phyloP scores from a whole-genome alignment of 164 flowering plant genomes.

The Tetrastigma voinierianum region DNA sequence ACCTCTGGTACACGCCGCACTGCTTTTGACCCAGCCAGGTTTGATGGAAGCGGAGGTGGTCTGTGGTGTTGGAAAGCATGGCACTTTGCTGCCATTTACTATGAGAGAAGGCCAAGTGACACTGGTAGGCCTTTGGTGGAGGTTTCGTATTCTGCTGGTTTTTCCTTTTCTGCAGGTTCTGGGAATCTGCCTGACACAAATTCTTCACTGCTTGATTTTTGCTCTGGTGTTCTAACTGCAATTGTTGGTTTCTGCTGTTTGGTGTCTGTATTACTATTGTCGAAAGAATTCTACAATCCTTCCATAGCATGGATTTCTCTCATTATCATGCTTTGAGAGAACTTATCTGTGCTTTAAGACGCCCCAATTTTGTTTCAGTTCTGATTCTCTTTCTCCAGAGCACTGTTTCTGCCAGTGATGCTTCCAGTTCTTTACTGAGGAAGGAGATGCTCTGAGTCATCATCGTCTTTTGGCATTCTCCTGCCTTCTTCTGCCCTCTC shows the following conservation, averaged over 20 bases:
- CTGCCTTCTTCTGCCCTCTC: slow-evolving; percentile 6
- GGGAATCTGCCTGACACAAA: slow-evolving; percentile 11
- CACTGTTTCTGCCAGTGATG: slow-evolving; percentile 28
- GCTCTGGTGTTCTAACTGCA: slow-evolving; percentile 17
- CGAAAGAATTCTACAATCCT: slow-evolving; percentile 44
- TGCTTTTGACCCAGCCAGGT: slow-evolving; percentile 28
- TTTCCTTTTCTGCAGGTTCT: slow-evolving; percentile 22
- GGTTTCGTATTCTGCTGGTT: slow-evolving; percentile 24
- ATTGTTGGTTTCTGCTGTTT: slow-evolving; percentile 23
- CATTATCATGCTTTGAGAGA: slow-evolving; percentile 47
- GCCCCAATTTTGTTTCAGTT: slow-evolving; percentile 49
- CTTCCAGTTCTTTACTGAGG: slow-evolving; percentile 45
- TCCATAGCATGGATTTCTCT: slow-evolving; percentile 52
- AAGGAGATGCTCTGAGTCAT: slow-evolving; percentile 25
- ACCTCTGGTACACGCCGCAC: slow-evolving; percentile 73
- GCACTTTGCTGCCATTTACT: slow-evolving; percentile 17
- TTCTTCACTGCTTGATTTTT: slow-evolving; percentile 12
- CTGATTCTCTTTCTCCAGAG: slow-evolving; percentile 63
- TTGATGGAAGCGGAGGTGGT: slow-evolving; percentile 64
- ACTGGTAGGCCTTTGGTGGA: slow-evolving; percentile 37
- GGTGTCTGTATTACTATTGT: slow-evolving; percentile 18
- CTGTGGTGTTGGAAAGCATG: slow-evolving; percentile 44
- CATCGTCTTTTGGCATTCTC: slow-evolving; percentile 35
- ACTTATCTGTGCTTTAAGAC: slow-evolving; percentile 39
- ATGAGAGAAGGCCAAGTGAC: slow-evolving; percentile 9